phyloP scores from a whole-genome alignment of 345 rosid species.

The Rhodomyrtus tomentosa region DNA sequence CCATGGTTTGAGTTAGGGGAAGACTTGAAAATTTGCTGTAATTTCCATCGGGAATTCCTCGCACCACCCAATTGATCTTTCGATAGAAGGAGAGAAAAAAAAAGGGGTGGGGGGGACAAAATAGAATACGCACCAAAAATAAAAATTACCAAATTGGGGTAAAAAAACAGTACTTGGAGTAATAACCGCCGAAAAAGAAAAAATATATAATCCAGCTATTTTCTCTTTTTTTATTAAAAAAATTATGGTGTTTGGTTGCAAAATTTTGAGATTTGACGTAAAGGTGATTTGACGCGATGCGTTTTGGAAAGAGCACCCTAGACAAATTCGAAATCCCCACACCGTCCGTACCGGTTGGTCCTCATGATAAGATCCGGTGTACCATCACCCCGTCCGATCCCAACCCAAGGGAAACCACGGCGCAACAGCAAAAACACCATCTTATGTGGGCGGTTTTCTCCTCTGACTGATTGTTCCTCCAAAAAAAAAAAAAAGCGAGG shows the following conservation, averaged over 20 bases:
- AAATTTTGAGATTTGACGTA: background rate
- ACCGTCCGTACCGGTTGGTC: background rate
- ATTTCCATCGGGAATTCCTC: too few relatives aligned
- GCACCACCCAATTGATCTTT: background rate
- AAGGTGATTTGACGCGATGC: background rate
- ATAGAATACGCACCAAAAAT: background rate
- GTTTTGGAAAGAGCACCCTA: background rate
- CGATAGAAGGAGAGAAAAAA: background rate
- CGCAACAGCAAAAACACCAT: background rate
- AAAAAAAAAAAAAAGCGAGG: too few relatives aligned
- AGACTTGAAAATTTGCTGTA: too few relatives aligned
- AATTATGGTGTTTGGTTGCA: too few relatives aligned
- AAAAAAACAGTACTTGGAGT: background rate
- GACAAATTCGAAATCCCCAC: background rate
- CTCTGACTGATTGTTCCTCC: fast-evolving
- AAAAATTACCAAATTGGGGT: background rate
- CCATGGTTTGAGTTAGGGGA: background rate
- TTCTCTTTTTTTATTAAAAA: background rate
- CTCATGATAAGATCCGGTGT: background rate
- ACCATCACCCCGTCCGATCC: background rate
- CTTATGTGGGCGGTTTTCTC: background rate
- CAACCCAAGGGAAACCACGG: background rate
- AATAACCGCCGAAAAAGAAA: background rate
- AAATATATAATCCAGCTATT: background rate
- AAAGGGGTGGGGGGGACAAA: too few relatives aligned